Percentiles rank a stretch among this genome's conserved stretches.
Conservation (phyloP, 169 alveolate species). For the Plasmodium vivax region DNA sequence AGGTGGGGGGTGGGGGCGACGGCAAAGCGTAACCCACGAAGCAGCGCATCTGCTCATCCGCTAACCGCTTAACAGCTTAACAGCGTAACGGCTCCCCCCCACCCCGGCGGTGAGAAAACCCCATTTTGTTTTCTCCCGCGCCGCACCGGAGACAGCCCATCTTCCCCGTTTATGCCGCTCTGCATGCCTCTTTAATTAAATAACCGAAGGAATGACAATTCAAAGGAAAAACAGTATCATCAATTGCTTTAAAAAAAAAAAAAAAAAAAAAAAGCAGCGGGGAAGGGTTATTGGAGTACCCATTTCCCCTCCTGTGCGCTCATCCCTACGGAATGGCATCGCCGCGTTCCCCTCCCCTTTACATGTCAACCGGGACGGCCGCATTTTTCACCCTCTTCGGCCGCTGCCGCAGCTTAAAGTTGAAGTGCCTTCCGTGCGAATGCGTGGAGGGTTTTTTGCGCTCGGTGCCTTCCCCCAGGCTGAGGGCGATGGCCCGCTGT, state of each 20-base stretch:
- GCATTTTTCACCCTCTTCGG: slow-evolving; percentile 58
- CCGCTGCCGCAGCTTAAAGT: slow-evolving; percentile 71
- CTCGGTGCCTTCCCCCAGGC: slow-evolving; percentile 58
- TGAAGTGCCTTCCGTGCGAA: slow-evolving; percentile 53
- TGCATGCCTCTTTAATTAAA: neutral
- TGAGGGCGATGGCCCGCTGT: slow-evolving; percentile 9
- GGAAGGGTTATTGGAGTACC: neutral
- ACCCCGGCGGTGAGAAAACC: neutral
- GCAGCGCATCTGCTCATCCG: neutral
- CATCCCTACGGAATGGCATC: neutral
- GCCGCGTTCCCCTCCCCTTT: neutral
- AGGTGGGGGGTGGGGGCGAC: neutral
- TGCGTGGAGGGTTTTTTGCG: slow-evolving; percentile 9
- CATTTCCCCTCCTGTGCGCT: neutral
- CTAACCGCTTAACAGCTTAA: neutral
- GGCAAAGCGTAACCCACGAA: neutral
- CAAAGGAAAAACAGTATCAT: neutral
- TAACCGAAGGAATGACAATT: neutral
- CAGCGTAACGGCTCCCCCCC: neutral
- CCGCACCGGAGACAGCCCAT: neutral
- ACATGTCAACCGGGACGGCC: neutral
- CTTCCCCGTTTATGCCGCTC: neutral
- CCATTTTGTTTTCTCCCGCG: neutral
- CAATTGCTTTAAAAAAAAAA: neutral
- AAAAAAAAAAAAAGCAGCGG: neutral